Evolutionary conservation across 2,329 filamentous ascomycete genomes (phyloP), one percentile per base, ranked within the genome.

Genomic region (Fusarium cicatricum): DNA sequence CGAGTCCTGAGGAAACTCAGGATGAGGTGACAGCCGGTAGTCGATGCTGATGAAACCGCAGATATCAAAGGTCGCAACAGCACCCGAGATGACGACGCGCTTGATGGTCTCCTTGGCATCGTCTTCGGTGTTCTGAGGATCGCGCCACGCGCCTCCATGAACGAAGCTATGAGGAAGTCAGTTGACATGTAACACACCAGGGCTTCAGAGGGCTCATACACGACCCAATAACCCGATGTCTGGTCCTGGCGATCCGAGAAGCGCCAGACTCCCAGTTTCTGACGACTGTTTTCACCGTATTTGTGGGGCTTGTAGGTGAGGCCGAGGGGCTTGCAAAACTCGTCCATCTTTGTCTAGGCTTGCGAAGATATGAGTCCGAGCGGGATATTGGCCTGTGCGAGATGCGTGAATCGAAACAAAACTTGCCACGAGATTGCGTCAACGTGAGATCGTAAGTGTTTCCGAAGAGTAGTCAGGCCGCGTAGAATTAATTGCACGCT

Each of bases 81-180:
- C 56, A 23, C 62, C 60, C 5, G 64, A 68, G n/a, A 64, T 55
- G 39, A 79, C 66, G 53, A 85, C 71, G 31, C 72, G 67, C 52
- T 74, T 70, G 43, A 85, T 75, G 43, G 78, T 75, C 4, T 80
- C 73, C 21, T 70, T 57, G 62, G 84, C 83, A 51, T 77, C 77
- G 45, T 77, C 66, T 23, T 79, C 75, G 36, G 76, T 76, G 49
- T 80, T 76, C 47, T 73, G 72, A 36, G 85, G 84, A 70, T 88
- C 86, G 53, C 85, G 78, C 85, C 85, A 88, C 56, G 80, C 85
- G 58, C 85, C 85, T 61, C 85, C 85, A 68, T 88, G 85, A 66
- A 88, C 79, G 71, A 80, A 87, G 55, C 79, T 77, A 52, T 37
- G 45, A n/a, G 32, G 9, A 33, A 42, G 55, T 63, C 36, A 68